These are phyloP conservation scores for Sarocladium brachiariae DNA, from an alignment of 2,329 filamentous ascomycete species.

Conservation along the genomic window DNA sequence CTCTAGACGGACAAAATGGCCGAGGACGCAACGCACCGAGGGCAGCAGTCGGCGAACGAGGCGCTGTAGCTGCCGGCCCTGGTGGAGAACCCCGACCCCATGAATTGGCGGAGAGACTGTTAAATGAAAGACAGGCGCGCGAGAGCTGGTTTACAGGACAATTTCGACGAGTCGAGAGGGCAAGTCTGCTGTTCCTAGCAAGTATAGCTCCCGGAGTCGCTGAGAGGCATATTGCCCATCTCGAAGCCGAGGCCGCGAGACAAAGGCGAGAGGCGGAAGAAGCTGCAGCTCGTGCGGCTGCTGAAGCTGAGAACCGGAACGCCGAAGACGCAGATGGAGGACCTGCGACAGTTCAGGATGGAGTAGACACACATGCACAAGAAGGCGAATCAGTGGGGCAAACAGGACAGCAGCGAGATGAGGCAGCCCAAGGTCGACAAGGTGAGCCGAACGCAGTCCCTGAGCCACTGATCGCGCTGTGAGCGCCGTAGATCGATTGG, in stretches of 20 bases:
- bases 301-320: constrained; percentile 29
- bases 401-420: constrained; percentile 5
- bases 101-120: constrained; percentile 46
- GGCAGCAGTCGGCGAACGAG: constrained; percentile 14
- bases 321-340: constrained; percentile 16
- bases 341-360: not conserved
- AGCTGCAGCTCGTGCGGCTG: constrained; percentile 31
- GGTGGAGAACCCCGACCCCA: constrained; percentile 37
- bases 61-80: constrained; percentile 20
- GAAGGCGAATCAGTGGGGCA: not conserved
- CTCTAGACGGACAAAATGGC: constrained; percentile 32
- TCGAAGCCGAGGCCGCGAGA: constrained; percentile 45
- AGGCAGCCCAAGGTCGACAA: constrained; percentile 11
- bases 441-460: constrained; percentile 8
- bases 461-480: constrained; percentile 9
- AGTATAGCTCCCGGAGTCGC: constrained; percentile 60
- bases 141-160: constrained; percentile 30
- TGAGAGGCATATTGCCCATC: constrained; percentile 55
- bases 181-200: constrained; percentile 56
- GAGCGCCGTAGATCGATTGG: not conserved
- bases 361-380: not conserved
- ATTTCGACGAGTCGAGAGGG: constrained; percentile 49
- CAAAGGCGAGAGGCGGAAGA: constrained; percentile 37
- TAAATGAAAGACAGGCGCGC: constrained; percentile 30
- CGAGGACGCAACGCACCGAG: not conserved